These are phyloP conservation scores for Cercospora sp. DNA, from an alignment of 2,329 filamentous ascomycete species.

Conservation along the genomic window DNA sequence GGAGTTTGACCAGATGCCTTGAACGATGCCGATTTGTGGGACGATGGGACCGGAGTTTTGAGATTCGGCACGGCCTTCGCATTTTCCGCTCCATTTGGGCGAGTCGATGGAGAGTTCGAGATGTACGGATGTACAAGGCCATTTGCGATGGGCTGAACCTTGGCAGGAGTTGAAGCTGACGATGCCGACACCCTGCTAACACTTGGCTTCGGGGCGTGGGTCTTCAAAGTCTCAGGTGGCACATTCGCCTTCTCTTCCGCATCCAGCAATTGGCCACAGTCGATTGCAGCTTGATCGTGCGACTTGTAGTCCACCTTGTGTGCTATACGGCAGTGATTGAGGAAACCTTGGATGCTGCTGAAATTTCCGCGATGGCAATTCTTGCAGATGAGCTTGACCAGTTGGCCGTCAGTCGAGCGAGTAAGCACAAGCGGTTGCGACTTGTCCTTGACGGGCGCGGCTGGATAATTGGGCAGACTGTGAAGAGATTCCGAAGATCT, in stretches of 20 bases:
- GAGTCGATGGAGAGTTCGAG: conserved; percentile 18
- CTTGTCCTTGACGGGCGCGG: conserved; percentile 70
- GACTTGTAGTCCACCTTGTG: conserved; percentile 93
- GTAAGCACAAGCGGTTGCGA: conserved; percentile 77
- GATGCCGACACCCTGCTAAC: conserved; percentile 20
- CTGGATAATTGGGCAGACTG: conserved; percentile 65
- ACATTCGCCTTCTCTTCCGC: conserved; percentile 54
- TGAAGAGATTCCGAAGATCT: conserved; percentile 55
- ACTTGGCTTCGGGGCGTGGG: conserved; percentile 23
- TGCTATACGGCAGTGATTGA: conserved; percentile 97
- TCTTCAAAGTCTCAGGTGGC: conserved; percentile 31
- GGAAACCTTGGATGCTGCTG: conserved; percentile 96
- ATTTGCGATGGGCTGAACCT: conserved; percentile 17
- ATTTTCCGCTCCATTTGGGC: conserved; percentile 18
- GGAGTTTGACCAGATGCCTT: conserved; percentile 45
- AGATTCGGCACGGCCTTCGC: conserved; percentile 20
- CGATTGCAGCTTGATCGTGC: conserved; percentile 88
- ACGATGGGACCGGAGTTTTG: conserved; percentile 8
- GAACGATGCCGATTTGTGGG: conserved; percentile 30
- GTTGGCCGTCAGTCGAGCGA: conserved; percentile 75
- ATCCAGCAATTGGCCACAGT: conserved; percentile 81
- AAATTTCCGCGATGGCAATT: conserved; percentile 90
- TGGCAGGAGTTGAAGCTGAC: conserved; percentile 23
- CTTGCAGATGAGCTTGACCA: conserved; percentile 83
- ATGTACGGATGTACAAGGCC: conserved; percentile 37